phyloP scores from a whole-genome alignment of 345 rosid genomes.

The Citrus trifoliata region DNA sequence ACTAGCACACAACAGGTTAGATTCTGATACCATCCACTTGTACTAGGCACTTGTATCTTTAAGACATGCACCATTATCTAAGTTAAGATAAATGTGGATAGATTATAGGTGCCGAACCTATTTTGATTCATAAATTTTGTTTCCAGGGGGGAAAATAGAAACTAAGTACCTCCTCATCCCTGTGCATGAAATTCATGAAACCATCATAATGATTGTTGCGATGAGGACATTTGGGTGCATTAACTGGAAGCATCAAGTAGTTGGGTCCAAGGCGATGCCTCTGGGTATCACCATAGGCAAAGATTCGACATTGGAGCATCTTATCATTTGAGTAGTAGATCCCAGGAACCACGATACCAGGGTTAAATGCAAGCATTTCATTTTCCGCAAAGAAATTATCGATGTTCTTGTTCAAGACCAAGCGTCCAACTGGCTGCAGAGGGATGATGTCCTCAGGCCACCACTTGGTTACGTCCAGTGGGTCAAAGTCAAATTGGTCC shows the following conservation, averaged over 20 bases:
- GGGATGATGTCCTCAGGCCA: slow-evolving; percentile 99
- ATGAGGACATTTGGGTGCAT: slow-evolving; percentile 92
- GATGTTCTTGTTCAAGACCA: slow-evolving; percentile 93
- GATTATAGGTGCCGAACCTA: background rate
- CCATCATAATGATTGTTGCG: slow-evolving; percentile 96
- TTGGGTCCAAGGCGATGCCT: slow-evolving; percentile 98
- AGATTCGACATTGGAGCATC: slow-evolving; percentile 77
- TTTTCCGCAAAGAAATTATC: slow-evolving; percentile 93
- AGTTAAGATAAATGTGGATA: background rate
- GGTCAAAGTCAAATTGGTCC: slow-evolving; percentile 81
- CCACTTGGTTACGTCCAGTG: slow-evolving; percentile 90
- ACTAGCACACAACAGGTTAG: background rate
- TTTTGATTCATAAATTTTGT: background rate
- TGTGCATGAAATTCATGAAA: slow-evolving; percentile 87
- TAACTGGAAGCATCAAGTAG: slow-evolving; percentile 88
- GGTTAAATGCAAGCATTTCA: slow-evolving; percentile 92
- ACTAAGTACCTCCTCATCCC: slow-evolving; percentile 78
- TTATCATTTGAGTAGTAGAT: slow-evolving; percentile 85
- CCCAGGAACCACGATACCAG: slow-evolving; percentile 90
- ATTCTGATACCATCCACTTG: background rate
- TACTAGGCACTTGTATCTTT: background rate
- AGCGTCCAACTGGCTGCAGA: slow-evolving; percentile 89
- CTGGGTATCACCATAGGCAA: slow-evolving; percentile 91
- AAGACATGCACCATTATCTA: background rate
- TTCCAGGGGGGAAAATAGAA: background rate